These are phyloP conservation scores for Paulownia fortunei DNA, from an alignment of 257 asterid genomes.

Conservation along the genomic window DNA sequence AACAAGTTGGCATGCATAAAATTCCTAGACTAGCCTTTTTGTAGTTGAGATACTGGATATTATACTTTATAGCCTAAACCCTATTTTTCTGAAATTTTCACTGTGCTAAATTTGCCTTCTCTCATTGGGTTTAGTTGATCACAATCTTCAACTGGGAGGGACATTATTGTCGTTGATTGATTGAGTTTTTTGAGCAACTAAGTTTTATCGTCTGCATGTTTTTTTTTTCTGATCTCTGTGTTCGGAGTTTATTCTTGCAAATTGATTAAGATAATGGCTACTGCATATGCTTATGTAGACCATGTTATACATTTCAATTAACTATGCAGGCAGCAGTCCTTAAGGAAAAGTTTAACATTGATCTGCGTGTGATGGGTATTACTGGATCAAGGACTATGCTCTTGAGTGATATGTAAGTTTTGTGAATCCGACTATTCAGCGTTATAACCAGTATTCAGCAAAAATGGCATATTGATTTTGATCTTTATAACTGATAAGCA, in stretches of 20 bases:
- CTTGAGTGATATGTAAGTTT: conserved; percentile 77
- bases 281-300: conserved; percentile 4
- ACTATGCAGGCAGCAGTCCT: conserved; percentile 79
- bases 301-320: conserved; percentile 26
- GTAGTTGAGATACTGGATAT: neutral
- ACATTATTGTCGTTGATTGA: conserved; percentile 14
- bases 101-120: neutral
- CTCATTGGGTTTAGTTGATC: neutral
- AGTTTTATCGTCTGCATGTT: neutral
- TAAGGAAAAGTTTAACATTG: conserved; percentile 96
- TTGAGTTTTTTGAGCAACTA: neutral
- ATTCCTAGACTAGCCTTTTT: neutral
- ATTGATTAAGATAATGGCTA: conserved; percentile 12
- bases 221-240: neutral
- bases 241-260: neutral
- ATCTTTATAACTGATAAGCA: neutral
- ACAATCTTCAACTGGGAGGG: conserved; percentile 7
- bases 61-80: neutral
- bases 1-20: neutral
- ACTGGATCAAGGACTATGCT: conserved; percentile 83
- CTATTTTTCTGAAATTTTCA: neutral
- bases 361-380: conserved; percentile 94
- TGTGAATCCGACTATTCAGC: conserved; percentile 13
- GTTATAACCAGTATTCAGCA: neutral
- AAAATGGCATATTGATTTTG: neutral